phyloP scores from a whole-genome alignment of 805 yeast species.

The Pichia nanzhaoensis region DNA sequence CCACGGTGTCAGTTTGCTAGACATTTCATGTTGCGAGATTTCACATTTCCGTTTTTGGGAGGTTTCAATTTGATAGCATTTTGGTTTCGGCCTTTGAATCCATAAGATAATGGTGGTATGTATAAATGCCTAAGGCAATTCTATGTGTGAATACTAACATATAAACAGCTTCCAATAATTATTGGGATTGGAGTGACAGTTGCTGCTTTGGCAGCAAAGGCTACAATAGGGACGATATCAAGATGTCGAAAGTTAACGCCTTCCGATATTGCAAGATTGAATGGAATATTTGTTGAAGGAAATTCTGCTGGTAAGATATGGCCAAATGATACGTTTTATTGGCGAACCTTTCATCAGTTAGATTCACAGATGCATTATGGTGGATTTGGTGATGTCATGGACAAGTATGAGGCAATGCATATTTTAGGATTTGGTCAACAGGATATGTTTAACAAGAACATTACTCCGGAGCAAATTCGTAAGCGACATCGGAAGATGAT shows the following conservation, averaged over 20 bases:
- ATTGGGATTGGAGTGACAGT: constrained; percentile 50
- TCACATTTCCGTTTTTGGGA: neutral
- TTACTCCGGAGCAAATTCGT: constrained; percentile 53
- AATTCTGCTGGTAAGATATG: neutral
- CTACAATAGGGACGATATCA: constrained; percentile 30
- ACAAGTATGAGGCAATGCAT: constrained; percentile 62
- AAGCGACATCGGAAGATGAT: constrained; percentile 68
- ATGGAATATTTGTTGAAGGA: constrained; percentile 25
- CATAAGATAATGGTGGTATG: constrained; percentile 1
- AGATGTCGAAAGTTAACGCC: constrained; percentile 30
- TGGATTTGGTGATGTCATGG: constrained; percentile 59
- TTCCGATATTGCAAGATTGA: constrained; percentile 34
- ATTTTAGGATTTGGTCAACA: constrained; percentile 50
- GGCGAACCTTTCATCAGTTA: constrained; percentile 24
- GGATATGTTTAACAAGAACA: neutral
- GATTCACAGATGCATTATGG: constrained; percentile 38
- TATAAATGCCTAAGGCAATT: neutral
- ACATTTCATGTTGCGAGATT: constrained; percentile 1
- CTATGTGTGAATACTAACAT: constrained; percentile 12
- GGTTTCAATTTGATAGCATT: neutral
- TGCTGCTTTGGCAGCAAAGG: constrained; percentile 41
- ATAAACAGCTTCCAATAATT: constrained; percentile 39
- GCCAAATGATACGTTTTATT: constrained; percentile 5
- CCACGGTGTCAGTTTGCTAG: neutral
- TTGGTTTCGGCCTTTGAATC: neutral